Base-by-base conservation (phyloP, 2,329 filamentous ascomycete species). In the Alternaria arbusti region DNA sequence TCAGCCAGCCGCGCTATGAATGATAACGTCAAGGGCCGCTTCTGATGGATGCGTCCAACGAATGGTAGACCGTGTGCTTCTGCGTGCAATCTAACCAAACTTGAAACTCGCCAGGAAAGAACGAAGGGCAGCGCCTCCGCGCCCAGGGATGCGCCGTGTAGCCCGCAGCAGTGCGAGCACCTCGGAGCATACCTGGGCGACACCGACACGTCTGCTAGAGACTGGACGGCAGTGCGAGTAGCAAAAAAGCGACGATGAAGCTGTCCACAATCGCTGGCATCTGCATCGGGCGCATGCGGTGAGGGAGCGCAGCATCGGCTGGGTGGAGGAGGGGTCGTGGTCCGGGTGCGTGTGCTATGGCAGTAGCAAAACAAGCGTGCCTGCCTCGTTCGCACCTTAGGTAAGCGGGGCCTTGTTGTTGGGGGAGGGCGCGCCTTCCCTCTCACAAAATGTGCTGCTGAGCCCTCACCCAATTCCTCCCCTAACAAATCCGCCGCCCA, bases 81-180 rank as follows among this genome's bases (percentile, higher is more conserved):
- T 70, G 68, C 67, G 71, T 70, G 74, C 71, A 77, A 77, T 78
- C 72, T 74, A 77, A 73, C 65, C 65, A 68, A 65, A 71, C 68
- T 67, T 75, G 75, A 74, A 75, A 78, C 74, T 63, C 50, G 67
- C 66, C 65, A 68, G 69, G 56, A 68, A 63, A 68, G 67, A 61
- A 60, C 44, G 54, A 63, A 65, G 61, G 63, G 63, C 54, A 65
- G 58, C 61, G 57, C 54, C 60, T 59, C 61, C 26, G 59, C 60
- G 51, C 61, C 54, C 65, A 51, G 47, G 63, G 59, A 61, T 54
- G 61, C 54, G 59, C 59, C 51, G 57, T 61, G 49, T 59, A 50
- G 60, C 54, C 52, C 40, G 61, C 44, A 23, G 22, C 52, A 23
- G 61, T 25, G 58, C 45, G 52, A 32, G 43, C 30, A 32, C 47